Conservation (phyloP, 2,329 filamentous ascomycete genomes). For the Fusarium praegraminearum region DNA sequence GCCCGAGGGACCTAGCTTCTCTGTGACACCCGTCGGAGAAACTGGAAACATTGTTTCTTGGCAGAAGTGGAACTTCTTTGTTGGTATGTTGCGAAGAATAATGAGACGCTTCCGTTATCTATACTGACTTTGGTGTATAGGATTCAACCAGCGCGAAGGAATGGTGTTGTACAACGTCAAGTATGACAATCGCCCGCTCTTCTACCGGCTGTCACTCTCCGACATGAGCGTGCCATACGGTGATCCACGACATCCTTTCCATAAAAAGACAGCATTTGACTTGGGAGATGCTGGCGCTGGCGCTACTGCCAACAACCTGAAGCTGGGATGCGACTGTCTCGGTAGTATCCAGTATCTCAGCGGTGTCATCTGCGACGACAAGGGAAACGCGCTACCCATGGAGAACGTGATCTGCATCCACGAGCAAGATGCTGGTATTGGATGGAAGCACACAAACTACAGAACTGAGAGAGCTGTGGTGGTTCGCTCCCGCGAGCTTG, state of each 20-base stretch:
- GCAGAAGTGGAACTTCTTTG: constrained; percentile 77
- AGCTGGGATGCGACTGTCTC: constrained; percentile 76
- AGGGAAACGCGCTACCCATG: constrained; percentile 64
- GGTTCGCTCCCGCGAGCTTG: constrained; percentile 70
- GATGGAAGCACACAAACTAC: constrained; percentile 80
- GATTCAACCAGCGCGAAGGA: constrained; percentile 77
- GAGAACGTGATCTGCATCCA: constrained; percentile 76
- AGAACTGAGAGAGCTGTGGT: constrained; percentile 71
- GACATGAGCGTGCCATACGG: constrained; percentile 80
- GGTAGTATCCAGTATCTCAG: constrained; percentile 76
- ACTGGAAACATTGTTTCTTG: constrained; percentile 63
- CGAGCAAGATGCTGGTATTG: constrained; percentile 76
- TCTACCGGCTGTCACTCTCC: constrained; percentile 75
- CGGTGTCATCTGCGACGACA: constrained; percentile 62
- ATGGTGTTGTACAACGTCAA: constrained; percentile 76
- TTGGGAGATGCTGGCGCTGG: constrained; percentile 77
- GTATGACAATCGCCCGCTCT: constrained; percentile 73
- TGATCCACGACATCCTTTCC: constrained; percentile 73
- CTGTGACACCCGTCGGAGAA: constrained; percentile 51
- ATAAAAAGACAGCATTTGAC: constrained; percentile 79
- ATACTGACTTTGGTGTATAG: neutral
- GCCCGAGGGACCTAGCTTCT: constrained; percentile 75
- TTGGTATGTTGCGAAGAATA: constrained; percentile 52
- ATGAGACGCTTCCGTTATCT: accelerated
- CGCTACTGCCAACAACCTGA: constrained; percentile 74